Conservation (phyloP, 176 grass and related monocot genomes). For the Hsuehochloa calcarea region DNA sequence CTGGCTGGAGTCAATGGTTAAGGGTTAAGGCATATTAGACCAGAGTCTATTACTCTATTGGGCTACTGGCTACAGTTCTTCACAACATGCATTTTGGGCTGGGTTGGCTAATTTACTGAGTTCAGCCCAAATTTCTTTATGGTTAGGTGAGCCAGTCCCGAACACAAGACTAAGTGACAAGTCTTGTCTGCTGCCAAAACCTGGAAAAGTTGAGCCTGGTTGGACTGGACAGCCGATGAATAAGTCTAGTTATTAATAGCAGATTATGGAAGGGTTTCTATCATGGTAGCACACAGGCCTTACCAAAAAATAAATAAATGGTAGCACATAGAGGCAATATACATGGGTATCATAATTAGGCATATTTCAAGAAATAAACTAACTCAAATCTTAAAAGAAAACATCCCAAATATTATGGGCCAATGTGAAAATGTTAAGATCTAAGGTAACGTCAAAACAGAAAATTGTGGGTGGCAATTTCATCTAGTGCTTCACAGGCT, state of each 20-base stretch:
- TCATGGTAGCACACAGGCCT: not conserved
- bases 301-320: not conserved
- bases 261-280: not conserved
- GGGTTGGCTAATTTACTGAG: not conserved
- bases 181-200: not conserved
- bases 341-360: not conserved
- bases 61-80: not conserved
- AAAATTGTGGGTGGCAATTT: not conserved
- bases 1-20: not conserved
- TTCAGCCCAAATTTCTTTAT: not conserved
- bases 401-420: not conserved
- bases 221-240: not conserved
- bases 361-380: not conserved
- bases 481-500: not conserved
- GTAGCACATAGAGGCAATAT: not conserved
- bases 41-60: not conserved
- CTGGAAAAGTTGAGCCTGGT: not conserved
- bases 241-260: not conserved
- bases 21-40: not conserved
- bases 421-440: not conserved
- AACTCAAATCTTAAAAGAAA: conserved; percentile 9
- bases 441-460: not conserved
- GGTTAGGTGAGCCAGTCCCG: not conserved
- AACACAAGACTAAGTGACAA: not conserved
- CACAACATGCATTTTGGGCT: not conserved